Base-by-base conservation (phyloP, 768 basidiomycete species). In the Flagelloscypha sp. region DNA sequence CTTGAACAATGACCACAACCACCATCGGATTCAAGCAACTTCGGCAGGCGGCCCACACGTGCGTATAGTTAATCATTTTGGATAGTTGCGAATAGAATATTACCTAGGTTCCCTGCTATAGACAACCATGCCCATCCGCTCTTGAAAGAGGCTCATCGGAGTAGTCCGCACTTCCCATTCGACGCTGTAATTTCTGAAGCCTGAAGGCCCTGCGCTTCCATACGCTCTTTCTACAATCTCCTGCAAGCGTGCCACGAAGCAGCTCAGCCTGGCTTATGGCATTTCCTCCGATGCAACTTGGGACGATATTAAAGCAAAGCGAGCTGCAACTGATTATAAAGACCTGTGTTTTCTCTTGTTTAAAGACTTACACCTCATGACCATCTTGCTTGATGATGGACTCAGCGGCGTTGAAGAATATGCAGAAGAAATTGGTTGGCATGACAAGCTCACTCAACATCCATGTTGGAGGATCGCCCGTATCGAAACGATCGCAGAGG, bases 111-210 rank as follows among this genome's bases (percentile, higher is more conserved):
- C 33, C 79, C 78, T 13, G 74, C 72, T 1, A 81, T 84, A 49
- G 84, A 87, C 58, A 85, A 86, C 52, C 85, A 87, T 48, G 79
- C 83, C 0, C 85, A 87, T 48, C 78, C 83, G 2, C 59, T 88
- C 13, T 62, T 87, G 30, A 58, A 61, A 16, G 61, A 57, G 5
- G 56, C 57, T 13, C 48, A 70, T 35, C 68, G 76, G 20, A 33
- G 56, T 15, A 42, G 40, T 2, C 40, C 58, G 32, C 47, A 43
- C 3, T 46, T 83, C 12, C 67, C 76, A 0, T 70, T 85, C 42
- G 79, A 86, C 39, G 74, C 74, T 0, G 48, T 82, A 31, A 58
- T 80, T 28, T 79, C 79, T 2, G 83, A 86, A 51, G 79, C 82
- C n/a, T 15, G 50, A 56, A 11, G 76, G 70, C 5, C 51, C 63